Base-by-base conservation (phyloP, 1,284 basidiomycete species). In the Trichosporon coremiiforme region DNA sequence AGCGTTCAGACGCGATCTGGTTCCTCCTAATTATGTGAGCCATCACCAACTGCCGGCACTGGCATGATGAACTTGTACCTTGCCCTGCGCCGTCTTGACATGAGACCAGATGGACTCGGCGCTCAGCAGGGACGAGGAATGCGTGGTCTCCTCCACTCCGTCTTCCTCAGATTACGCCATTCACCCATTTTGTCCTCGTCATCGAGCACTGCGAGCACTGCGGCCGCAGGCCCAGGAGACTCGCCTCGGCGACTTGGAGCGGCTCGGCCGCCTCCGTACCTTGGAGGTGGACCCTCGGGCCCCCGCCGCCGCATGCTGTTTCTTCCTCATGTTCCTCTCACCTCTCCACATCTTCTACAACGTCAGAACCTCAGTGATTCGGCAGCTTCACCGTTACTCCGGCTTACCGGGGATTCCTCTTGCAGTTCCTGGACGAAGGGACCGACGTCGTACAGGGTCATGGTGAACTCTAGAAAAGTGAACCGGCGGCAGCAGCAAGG, bases 191-290 rank as follows among this genome's bases (percentile, higher is more conserved):
- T 53, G 50, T 53, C 50, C 50, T 53, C 50, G 50, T 53, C 50
- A 53, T 53, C 22, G 20, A 22, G 50, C 25, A 53, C 22, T 53
- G 50, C 50, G 50, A 22, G 20, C 50, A 25, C 20, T 25, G 50
- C 22, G 50, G 45, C 20, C 7, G 12, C 15, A 22, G n/a, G 50
- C 2, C 50, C 50, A 53, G 50, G 50, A 25, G 50, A 53, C 50
- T 53, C n/a, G 50, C 50, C 50, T 53, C 50, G 50, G 50, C 22
- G 50, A 53, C 50, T 53, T 53, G 50, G 50, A 53, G 50, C 50
- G 20, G 50, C 9, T 22, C 50, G 50, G 50, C 50, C 50, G n/a
- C 50, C 50, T 53, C 41, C 10, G 15, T n/a, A 17, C 41, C 41
- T 45, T 13, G 36, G 12, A 12, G 33, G 9, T 17, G 17, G 50